Conservation (phyloP, 2,329 filamentous ascomycete species). For the Scytalidium lignicola region DNA sequence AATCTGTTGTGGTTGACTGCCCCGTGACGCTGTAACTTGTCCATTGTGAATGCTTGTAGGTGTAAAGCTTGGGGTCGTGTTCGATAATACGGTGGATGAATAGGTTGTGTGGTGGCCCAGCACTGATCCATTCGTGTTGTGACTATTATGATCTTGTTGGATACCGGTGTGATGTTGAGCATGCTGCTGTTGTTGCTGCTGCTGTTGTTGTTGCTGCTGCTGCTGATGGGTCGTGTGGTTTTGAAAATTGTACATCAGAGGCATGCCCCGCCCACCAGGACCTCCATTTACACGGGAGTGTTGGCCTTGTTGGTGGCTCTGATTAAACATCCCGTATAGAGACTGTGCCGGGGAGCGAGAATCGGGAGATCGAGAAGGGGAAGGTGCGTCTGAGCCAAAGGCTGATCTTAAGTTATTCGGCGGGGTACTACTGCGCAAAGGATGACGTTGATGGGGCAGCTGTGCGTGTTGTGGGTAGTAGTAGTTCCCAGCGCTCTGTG, state of each 20-base stretch:
- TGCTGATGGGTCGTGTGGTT: slow-evolving; percentile 47
- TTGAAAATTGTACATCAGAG: slow-evolving; percentile 66
- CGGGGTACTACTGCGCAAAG: slow-evolving; percentile 37
- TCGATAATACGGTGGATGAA: slow-evolving; percentile 59
- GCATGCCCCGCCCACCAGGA: slow-evolving; percentile 53
- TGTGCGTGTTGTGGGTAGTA: slow-evolving; percentile 45
- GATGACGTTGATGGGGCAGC: slow-evolving; percentile 25
- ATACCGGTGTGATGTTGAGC: slow-evolving; percentile 57
- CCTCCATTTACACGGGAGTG: slow-evolving; percentile 73
- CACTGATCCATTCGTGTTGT: slow-evolving; percentile 49
- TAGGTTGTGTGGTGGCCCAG: slow-evolving; percentile 58
- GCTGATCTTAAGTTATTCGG: slow-evolving; percentile 36
- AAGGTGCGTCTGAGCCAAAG: slow-evolving; percentile 41
- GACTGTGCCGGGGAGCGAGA: slow-evolving; percentile 29
- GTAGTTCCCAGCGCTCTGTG: slow-evolving; percentile 52
- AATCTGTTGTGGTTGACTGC: slow-evolving; percentile 45
- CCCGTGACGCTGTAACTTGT: slow-evolving; percentile 41
- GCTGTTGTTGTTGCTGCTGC: slow-evolving; percentile 53
- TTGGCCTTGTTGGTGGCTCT: slow-evolving; percentile 65
- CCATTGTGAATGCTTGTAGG: slow-evolving; percentile 52
- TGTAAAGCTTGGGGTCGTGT: slow-evolving; percentile 53
- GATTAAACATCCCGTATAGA: slow-evolving; percentile 62
- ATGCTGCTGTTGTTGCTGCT: slow-evolving; percentile 52
- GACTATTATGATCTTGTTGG: slow-evolving; percentile 52
- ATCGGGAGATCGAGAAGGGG: slow-evolving; percentile 52